Base-by-base conservation (phyloP, 305 asterid genomes). In the Fraxinus angustifolia region DNA sequence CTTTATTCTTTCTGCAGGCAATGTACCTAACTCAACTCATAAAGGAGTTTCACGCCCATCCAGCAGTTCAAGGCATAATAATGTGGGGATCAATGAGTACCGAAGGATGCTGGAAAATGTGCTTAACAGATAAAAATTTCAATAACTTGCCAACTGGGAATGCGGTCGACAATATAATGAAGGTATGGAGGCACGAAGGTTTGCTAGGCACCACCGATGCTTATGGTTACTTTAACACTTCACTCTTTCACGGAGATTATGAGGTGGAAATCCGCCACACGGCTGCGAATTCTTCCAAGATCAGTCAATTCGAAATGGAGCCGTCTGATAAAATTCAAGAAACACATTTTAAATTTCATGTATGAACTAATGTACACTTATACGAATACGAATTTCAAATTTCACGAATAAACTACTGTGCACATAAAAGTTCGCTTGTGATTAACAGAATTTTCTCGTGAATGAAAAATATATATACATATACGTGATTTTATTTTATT, bases 61-160 rank as follows among this genome's bases (percentile, higher is more conserved):
- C 62, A 0, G 88, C 87, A 0, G 73, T 91, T 6, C 56, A 82
- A 1, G 97, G 92, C 4, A 78, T 93, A 1, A 21, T 93, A 0
- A 0, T 93, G 48, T 93, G 97, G 98, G 60, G 87, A 0, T 91
- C 91, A 4, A 89, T 93, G 94, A 78, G 56, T 1, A 88, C 94
- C 0, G 3, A 3, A 0, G 96, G 94, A 30, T 93, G 97, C 84
- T 89, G 85, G 6, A n/a, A 38, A 26, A 94, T 93, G 98, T 94
- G 97, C 82, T 85, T 93, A 78, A 91, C 93, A 0, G 97, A 93
- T 82, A 87, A 91, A 72, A 90, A 86, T 82, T 94, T 94, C 87
- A 85, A 11, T 2, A 93, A 92, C 84, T 79, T 89, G 19, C 82
- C 91, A 0, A 87, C 95, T 0, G 93, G 95, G 8, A 76, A 91